Evolutionary conservation across 805 yeast species (phyloP).

Genomic region (Candida parachauliodes): DNA sequence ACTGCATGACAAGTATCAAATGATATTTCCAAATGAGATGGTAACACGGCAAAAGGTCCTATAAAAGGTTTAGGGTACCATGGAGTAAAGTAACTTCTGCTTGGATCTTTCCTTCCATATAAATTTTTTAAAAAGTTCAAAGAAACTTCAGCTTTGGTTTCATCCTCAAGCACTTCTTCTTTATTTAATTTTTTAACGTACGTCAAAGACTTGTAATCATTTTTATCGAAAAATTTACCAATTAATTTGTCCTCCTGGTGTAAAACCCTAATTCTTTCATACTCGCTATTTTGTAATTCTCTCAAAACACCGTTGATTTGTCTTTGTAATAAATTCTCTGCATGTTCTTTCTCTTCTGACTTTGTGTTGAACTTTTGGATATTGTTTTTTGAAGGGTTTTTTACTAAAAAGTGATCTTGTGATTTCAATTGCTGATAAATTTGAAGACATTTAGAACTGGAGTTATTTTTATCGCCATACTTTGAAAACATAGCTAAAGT

Average conservation of each 20-base stretch:
- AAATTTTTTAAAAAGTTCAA: conserved; percentile 80
- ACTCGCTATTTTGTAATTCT: conserved; percentile 32
- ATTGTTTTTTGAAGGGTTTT: conserved; percentile 17
- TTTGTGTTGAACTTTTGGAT: conserved; percentile 27
- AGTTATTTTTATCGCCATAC: conserved; percentile 26
- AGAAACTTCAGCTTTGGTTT: conserved; percentile 44
- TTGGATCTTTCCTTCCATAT: conserved; percentile 75
- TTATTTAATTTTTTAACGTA: conserved; percentile 32
- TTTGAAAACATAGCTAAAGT: conserved; percentile 27
- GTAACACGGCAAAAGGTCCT: conserved; percentile 88
- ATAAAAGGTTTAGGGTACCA: conserved; percentile 94
- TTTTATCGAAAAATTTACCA: not conserved
- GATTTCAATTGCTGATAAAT: conserved; percentile 24
- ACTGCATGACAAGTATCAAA: conserved; percentile 93
- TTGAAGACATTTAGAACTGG: conserved; percentile 32
- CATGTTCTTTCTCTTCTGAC: conserved; percentile 27
- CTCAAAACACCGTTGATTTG: conserved; percentile 32
- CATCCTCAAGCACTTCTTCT: conserved; percentile 49
- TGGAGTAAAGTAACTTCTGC: conserved; percentile 88
- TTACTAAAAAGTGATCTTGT: conserved; percentile 7
- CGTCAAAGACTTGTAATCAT: not conserved
- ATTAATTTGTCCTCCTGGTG: conserved; percentile 17
- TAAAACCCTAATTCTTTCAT: conserved; percentile 28
- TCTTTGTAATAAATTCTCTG: conserved; percentile 30
- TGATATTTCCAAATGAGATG: conserved; percentile 87